Evolutionary conservation across 768 basidiomycete genomes (phyloP).

Genomic region (Phlebiopsis flavidoalba): DNA sequence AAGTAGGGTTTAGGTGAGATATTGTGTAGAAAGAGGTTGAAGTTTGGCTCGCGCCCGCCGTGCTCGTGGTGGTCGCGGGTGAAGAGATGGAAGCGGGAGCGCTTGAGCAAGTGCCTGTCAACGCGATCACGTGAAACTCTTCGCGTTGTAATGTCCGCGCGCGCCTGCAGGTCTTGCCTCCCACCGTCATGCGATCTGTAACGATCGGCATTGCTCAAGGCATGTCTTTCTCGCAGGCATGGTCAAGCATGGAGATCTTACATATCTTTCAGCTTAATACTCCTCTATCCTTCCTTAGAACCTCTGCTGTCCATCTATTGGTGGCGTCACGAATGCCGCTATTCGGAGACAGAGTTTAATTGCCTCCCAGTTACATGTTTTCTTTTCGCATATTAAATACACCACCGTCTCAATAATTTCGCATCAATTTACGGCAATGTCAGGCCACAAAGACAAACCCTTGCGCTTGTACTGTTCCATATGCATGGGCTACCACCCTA

Average conservation of each 20-base stretch:
- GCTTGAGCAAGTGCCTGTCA: background rate
- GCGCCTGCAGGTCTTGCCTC: background rate
- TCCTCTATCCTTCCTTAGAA: no score
- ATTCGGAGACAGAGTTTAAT: background rate
- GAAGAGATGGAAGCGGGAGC: background rate
- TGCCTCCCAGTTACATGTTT: background rate
- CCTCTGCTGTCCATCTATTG: no score
- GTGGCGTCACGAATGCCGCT: background rate
- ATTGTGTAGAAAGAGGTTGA: background rate
- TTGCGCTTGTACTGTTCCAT: background rate
- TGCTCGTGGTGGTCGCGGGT: background rate
- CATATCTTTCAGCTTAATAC: no score
- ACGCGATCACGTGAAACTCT: background rate
- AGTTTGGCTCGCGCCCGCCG: background rate
- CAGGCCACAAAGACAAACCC: background rate
- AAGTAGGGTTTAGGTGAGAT: background rate
- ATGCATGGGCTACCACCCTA: background rate
- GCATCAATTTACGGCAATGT: background rate
- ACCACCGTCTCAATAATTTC: background rate
- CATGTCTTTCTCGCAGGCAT: no score
- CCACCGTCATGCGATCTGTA: background rate
- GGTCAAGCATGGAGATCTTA: no score
- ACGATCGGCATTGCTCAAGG: background rate
- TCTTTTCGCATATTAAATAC: background rate
- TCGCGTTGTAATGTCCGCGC: background rate